These are phyloP conservation scores for Diutina ranongensis DNA, from an alignment of 1,139 yeast species.

Conservation along the genomic window DNA sequence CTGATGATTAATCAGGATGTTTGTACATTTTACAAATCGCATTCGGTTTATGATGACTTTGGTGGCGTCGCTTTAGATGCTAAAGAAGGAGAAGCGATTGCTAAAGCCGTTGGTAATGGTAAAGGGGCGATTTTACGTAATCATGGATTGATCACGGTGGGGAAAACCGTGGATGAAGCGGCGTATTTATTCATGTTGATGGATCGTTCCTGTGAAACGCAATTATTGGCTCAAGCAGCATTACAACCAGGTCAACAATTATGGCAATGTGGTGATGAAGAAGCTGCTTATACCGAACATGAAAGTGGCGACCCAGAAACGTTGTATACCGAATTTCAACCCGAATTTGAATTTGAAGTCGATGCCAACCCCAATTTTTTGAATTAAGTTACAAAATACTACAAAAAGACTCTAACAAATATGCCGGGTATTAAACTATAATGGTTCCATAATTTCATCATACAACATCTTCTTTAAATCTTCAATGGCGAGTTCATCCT, in stretches of 20 bases:
- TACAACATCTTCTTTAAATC: conserved; percentile 65
- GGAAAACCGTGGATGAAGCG: conserved; percentile 73
- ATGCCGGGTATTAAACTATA: conserved; percentile 10
- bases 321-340: conserved; percentile 64
- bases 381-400: too few species aligned
- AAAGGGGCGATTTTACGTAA: conserved; percentile 61
- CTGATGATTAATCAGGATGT: conserved; percentile 78
- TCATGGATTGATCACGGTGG: conserved; percentile 73
- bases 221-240: conserved; percentile 51
- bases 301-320: conserved; percentile 57
- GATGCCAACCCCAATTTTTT: conserved; percentile 15
- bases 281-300: conserved; percentile 57
- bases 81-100: conserved; percentile 61
- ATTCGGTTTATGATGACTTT: conserved; percentile 54
- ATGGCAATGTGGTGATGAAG: conserved; percentile 43
- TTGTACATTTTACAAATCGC: conserved; percentile 55
- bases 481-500: conserved; percentile 55
- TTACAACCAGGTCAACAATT: conserved; percentile 18
- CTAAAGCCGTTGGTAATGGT: conserved; percentile 53
- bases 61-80: conserved; percentile 74
- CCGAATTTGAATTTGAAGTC: conserved; percentile 32
- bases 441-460: conserved; percentile 40
- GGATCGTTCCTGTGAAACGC: conserved; percentile 64
- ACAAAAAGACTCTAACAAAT: too few species aligned
- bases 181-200: conserved; percentile 54